phyloP scores from a whole-genome alignment of 148 eudicot genomes.

The Talinum fruticosum region DNA sequence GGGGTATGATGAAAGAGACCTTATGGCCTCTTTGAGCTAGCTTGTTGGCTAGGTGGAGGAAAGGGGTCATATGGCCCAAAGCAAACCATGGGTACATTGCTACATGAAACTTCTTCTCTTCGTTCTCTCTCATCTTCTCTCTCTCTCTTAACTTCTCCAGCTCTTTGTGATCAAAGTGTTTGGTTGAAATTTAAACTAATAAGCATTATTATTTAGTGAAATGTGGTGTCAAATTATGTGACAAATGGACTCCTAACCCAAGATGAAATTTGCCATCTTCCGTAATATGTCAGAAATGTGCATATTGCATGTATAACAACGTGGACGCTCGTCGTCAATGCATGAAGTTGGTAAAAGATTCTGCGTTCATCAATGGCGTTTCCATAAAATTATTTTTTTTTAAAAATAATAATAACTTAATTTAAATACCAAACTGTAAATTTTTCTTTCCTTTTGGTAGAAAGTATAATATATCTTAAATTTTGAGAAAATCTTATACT shows the following conservation, averaged over 20 bases:
- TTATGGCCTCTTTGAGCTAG: constrained; percentile 33
- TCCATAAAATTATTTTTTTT: no score
- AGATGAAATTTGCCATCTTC: background rate
- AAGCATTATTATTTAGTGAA: background rate
- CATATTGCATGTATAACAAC: background rate
- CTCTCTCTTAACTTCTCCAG: background rate
- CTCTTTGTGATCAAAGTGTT: no score
- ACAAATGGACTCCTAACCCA: background rate
- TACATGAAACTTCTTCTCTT: constrained; percentile 3
- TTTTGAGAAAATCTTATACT: no score
- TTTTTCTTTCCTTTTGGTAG: no score
- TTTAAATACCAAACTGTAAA: no score
- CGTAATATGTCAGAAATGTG: background rate
- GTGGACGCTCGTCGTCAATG: background rate
- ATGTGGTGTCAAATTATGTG: background rate
- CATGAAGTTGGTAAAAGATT: background rate
- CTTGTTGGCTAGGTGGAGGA: constrained; percentile 33
- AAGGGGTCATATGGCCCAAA: constrained; percentile 36
- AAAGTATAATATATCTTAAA: no score
- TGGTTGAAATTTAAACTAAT: no score
- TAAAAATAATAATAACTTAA: no score
- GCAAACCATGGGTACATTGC: constrained; percentile 43
- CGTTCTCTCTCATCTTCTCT: background rate
- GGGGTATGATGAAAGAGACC: constrained; percentile 29
- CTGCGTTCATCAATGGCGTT: no score